Conservation (phyloP, 169 alveolate genomes). For the Theileria parva region DNA sequence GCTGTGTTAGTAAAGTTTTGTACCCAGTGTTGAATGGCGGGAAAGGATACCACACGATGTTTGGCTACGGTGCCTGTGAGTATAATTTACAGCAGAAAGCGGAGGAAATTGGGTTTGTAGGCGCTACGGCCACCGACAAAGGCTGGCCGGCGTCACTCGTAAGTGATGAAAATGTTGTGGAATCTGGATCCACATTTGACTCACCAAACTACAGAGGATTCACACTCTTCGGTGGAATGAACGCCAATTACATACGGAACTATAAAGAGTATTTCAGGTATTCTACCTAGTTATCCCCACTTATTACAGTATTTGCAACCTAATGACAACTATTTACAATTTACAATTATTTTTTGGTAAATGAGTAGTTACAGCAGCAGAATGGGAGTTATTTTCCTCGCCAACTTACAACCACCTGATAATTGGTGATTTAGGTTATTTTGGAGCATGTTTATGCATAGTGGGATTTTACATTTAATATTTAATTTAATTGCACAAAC, state of each 20-base stretch:
- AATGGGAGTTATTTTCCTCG: too few relatives aligned
- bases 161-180: constrained; percentile 52
- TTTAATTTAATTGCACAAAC: constrained; percentile 81
- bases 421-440: constrained; percentile 60
- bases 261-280: constrained; percentile 75
- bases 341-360: too few relatives aligned
- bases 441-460: constrained; percentile 85
- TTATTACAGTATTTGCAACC: too few relatives aligned
- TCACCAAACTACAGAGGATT: constrained; percentile 74
- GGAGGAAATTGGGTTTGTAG: constrained; percentile 60
- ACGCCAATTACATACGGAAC: constrained; percentile 75
- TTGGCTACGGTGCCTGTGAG: constrained; percentile 86
- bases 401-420: too few relatives aligned
- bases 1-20: constrained; percentile 75
- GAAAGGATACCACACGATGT: constrained; percentile 69
- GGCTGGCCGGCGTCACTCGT: constrained; percentile 75
- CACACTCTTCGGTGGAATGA: constrained; percentile 72
- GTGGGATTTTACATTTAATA: constrained; percentile 82
- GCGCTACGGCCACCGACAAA: constrained; percentile 67
- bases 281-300: too few relatives aligned
- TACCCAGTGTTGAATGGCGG: constrained; percentile 60
- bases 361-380: too few relatives aligned
- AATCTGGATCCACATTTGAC: constrained; percentile 63
- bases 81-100: constrained; percentile 70
- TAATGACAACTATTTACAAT: too few relatives aligned